A percentile compares a stretch with the other conserved stretches of the same genome.
phyloP scores from a whole-genome alignment of 1,284 basidiomycete genomes.

The Ustilago curta region DNA sequence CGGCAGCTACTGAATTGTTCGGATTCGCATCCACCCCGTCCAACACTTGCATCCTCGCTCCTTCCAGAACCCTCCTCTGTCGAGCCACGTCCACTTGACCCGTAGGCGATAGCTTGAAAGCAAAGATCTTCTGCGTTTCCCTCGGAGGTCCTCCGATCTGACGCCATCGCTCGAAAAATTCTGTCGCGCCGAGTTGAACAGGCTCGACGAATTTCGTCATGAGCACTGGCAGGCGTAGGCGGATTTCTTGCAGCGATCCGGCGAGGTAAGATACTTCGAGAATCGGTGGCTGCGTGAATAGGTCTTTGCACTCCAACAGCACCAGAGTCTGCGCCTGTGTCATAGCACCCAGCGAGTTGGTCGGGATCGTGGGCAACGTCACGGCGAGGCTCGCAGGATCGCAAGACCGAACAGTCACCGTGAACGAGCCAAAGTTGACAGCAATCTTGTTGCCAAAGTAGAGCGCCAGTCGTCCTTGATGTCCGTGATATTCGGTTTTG shows the following conservation, averaged over 20 bases:
- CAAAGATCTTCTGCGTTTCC: conserved; percentile 89
- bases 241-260: conserved; percentile 87
- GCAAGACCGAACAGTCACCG: conserved; percentile 77
- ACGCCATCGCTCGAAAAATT: conserved; percentile 99
- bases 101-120: conserved; percentile 75
- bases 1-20: conserved; percentile 87
- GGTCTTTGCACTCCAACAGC: conserved; percentile 91
- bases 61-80: conserved; percentile 81
- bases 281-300: conserved; percentile 83
- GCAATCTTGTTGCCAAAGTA: conserved; percentile 97
- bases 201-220: conserved; percentile 93
- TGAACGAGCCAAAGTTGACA: conserved; percentile 87
- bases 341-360: conserved; percentile 80
- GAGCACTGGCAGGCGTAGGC: conserved; percentile 85
- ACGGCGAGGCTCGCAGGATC: conserved; percentile 81
- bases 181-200: conserved; percentile 81
- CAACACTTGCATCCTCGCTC: conserved; percentile 81
- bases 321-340: conserved; percentile 93
- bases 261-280: conserved; percentile 90
- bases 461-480: conserved; percentile 88
- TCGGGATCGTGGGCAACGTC: conserved; percentile 87
- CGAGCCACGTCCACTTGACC: conserved; percentile 81
- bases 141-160: conserved; percentile 90
- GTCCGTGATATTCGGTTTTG: conserved; percentile 94
- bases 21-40: conserved; percentile 76